phyloP scores from a whole-genome alignment of 1,284 basidiomycete species.

The Ustilago loliicola region DNA sequence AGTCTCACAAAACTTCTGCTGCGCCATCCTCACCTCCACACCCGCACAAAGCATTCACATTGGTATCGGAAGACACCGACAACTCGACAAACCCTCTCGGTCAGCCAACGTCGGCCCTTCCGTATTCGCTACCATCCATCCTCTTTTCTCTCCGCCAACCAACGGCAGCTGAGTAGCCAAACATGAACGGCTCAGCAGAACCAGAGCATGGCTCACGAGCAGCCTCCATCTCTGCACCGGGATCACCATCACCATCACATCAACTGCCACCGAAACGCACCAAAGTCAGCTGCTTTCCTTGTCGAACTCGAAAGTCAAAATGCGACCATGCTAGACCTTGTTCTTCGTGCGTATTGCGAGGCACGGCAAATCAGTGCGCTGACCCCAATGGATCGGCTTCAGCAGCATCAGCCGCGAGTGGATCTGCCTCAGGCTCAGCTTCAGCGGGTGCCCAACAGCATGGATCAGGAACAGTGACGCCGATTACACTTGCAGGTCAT shows the following conservation, averaged over 20 bases:
- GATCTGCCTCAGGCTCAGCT: conserved; percentile 3
- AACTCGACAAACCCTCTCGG: neutral
- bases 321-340: conserved; percentile 46
- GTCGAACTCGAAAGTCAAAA: conserved; percentile 43
- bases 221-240: conserved; percentile 10
- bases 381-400: conserved; percentile 18
- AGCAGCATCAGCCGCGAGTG: conserved; percentile 7
- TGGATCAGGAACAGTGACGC: conserved; percentile 9
- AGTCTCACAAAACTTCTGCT: too few species aligned
- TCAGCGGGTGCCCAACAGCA: neutral
- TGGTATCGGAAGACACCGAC: conserved; percentile 7
- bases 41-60: neutral
- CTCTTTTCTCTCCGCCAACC: too few species aligned
- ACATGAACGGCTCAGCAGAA: neutral
- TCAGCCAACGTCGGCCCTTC: neutral
- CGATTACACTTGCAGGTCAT: neutral
- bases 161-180: neutral
- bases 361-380: conserved; percentile 27
- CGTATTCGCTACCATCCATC: neutral
- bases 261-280: conserved; percentile 21
- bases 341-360: conserved; percentile 41
- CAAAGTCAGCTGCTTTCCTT: conserved; percentile 44
- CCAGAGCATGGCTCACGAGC: neutral
- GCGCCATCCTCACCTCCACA: too few species aligned
- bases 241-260: conserved; percentile 18